phyloP scores from a whole-genome alignment of 768 basidiomycete genomes.

The Hirschioporus abietinus region DNA sequence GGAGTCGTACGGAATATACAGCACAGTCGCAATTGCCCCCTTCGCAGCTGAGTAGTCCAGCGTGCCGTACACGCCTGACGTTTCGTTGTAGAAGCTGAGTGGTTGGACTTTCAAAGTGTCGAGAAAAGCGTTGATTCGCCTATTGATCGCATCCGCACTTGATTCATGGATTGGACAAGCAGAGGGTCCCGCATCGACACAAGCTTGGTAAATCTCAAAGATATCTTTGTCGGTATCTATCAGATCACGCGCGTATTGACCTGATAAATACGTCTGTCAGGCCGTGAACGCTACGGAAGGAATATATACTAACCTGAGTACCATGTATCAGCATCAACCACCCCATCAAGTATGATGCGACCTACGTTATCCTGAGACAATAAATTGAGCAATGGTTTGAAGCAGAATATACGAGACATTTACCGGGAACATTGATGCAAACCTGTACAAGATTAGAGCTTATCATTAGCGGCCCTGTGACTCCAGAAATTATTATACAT shows the following conservation, averaged over 20 bases:
- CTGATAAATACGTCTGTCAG: background rate
- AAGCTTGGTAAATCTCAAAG: background rate
- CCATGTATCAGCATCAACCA: conserved; percentile 17
- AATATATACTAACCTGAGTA: conserved; percentile 15
- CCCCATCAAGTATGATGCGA: conserved; percentile 29
- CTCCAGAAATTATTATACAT: background rate
- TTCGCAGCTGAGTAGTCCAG: conserved; percentile 21
- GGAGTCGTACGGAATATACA: conserved; percentile 16
- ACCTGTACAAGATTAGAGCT: conserved; percentile 8
- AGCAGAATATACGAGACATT: background rate
- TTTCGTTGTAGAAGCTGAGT: conserved; percentile 16
- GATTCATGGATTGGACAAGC: conserved; percentile 20
- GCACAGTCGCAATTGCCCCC: conserved; percentile 15
- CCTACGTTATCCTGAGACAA: conserved; percentile 19
- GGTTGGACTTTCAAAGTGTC: conserved; percentile 13
- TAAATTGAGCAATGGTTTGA: background rate
- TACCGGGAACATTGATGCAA: conserved; percentile 17
- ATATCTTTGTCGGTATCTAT: conserved; percentile 14
- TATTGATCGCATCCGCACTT: conserved; percentile 7
- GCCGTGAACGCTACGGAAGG: background rate
- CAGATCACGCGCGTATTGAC: conserved; percentile 13
- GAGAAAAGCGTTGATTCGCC: conserved; percentile 7
- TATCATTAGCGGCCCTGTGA: background rate
- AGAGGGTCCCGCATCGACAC: conserved; percentile 2
- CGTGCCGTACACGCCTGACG: conserved; percentile 17